These are phyloP conservation scores for Tricholomella constricta DNA, from an alignment of 768 basidiomycete species.

Conservation along the genomic window DNA sequence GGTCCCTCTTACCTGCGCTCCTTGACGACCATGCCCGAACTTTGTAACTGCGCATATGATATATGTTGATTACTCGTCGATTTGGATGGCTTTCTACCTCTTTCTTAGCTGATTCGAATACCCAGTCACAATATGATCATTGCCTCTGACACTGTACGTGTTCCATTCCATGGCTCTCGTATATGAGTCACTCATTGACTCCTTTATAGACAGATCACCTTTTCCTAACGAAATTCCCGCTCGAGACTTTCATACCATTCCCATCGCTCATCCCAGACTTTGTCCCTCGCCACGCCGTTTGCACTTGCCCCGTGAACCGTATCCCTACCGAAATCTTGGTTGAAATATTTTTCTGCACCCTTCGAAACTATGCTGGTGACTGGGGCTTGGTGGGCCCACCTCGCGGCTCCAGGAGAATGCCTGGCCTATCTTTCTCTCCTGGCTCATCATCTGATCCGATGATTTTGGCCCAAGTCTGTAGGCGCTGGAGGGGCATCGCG, in stretches of 20 bases:
- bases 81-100: too few relatives aligned
- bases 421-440: slow-evolving; percentile 1
- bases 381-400: background rate
- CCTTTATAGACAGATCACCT: background rate
- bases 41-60: background rate
- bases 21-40: background rate
- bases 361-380: background rate
- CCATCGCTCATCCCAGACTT: background rate
- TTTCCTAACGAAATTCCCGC: background rate
- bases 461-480: slow-evolving; percentile 9
- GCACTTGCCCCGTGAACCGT: background rate
- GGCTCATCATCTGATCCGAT: slow-evolving; percentile 8
- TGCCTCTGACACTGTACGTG: background rate
- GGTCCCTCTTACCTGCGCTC: background rate
- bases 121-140: background rate
- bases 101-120: background rate
- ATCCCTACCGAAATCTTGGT: slow-evolving; percentile 5
- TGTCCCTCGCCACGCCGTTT: background rate
- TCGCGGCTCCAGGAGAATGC: background rate
- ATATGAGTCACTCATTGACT: background rate
- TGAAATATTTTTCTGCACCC: slow-evolving; percentile 5
- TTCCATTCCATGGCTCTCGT: too few relatives aligned
- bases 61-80: background rate
- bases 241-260: background rate
- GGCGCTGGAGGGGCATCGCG: slow-evolving; percentile 5